A percentile compares a stretch with the other conserved stretches of the same genome.
Conservation (phyloP, 805 yeast species). For the Lipomyces mesembrius region DNA sequence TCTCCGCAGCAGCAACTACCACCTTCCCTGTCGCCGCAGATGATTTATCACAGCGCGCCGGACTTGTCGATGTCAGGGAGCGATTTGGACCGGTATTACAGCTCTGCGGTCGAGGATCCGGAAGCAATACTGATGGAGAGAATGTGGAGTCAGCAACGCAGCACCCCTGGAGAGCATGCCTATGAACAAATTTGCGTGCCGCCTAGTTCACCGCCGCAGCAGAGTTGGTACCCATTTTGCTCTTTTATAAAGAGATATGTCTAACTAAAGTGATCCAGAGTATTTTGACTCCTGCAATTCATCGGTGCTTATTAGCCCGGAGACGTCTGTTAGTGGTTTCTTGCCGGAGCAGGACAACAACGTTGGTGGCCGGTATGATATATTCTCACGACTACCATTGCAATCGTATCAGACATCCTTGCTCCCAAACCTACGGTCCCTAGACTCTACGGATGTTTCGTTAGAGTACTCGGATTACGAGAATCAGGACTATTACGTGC, state of each 20-base stretch:
- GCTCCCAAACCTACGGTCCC: background rate
- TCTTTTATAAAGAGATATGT: background rate
- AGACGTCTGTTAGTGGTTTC: background rate
- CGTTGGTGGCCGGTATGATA: slow-evolving; percentile 21
- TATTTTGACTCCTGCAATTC: background rate
- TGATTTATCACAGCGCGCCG: slow-evolving; percentile 30
- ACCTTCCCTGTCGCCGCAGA: slow-evolving; percentile 13
- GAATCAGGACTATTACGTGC: slow-evolving; percentile 6
- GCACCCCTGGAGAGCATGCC: background rate
- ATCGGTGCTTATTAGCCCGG: slow-evolving; percentile 10
- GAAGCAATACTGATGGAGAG: slow-evolving; percentile 13
- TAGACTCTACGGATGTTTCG: slow-evolving; percentile 11
- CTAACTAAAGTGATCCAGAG: background rate
- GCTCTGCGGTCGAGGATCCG: slow-evolving; percentile 11
- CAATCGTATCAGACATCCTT: slow-evolving; percentile 6
- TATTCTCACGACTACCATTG: slow-evolving; percentile 20
- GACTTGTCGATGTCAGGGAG: slow-evolving; percentile 23
- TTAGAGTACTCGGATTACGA: slow-evolving; percentile 10
- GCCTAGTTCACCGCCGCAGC: background rate
- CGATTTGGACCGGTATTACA: slow-evolving; percentile 25
- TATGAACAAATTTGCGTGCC: background rate
- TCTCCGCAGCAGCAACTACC: slow-evolving; percentile 8
- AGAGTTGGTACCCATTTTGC: background rate
- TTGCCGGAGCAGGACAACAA: slow-evolving; percentile 8
- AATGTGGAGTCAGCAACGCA: slow-evolving; percentile 16